Evolutionary conservation across 2,329 filamentous ascomycete genomes (phyloP).

Genomic region (Colletotrichum eleusines): DNA sequence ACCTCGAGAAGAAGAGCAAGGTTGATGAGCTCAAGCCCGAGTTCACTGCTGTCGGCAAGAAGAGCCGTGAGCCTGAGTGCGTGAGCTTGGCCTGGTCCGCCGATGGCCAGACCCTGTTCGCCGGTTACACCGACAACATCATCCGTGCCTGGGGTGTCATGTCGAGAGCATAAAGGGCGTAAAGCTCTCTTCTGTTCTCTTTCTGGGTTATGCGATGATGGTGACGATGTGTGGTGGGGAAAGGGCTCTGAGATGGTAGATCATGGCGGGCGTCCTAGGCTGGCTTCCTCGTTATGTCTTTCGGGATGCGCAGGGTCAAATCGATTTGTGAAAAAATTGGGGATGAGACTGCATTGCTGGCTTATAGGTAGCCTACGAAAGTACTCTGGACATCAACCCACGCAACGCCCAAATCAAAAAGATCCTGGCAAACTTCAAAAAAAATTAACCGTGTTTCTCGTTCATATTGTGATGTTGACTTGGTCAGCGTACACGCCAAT

Average conservation of each 20-base stretch:
- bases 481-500: not conserved
- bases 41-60: slow-evolving; percentile 96
- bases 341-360: slow-evolving; percentile 50
- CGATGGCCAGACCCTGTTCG: slow-evolving; percentile 99
- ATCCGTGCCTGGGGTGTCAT: slow-evolving; percentile 98
- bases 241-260: slow-evolving; percentile 51
- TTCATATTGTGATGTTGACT: slow-evolving; percentile 23
- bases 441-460: slow-evolving; percentile 42
- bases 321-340: slow-evolving; percentile 43
- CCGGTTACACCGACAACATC: slow-evolving; percentile 99
- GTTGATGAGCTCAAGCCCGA: slow-evolving; percentile 99
- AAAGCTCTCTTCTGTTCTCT: slow-evolving; percentile 37
- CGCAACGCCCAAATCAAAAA: slow-evolving; percentile 51
- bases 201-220: slow-evolving; percentile 41
- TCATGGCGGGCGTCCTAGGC: slow-evolving; percentile 61
- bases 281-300: slow-evolving; percentile 61
- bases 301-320: slow-evolving; percentile 54
- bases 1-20: slow-evolving; percentile 99
- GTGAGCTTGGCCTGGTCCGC: slow-evolving; percentile 97
- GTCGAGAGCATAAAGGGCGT: slow-evolving; percentile 80
- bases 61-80: slow-evolving; percentile 99
- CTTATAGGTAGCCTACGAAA: slow-evolving; percentile 53
- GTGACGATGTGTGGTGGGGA: slow-evolving; percentile 38
- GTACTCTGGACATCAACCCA: slow-evolving; percentile 56
- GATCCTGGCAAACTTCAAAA: slow-evolving; percentile 41